Conservation (phyloP, 352 stramenopile species). For the Globisporangium middletonii region DNA sequence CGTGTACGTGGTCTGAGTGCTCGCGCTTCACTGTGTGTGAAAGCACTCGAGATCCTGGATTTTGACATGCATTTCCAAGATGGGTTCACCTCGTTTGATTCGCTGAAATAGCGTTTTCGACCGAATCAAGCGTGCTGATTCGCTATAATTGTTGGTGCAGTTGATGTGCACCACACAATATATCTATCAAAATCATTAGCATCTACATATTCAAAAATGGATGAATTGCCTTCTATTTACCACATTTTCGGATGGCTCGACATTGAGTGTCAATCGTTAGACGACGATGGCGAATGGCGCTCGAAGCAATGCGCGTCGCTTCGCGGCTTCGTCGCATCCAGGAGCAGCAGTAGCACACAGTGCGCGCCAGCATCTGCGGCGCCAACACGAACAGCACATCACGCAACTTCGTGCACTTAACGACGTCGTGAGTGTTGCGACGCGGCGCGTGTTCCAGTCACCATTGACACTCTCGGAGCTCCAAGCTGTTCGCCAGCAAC, state of each 20-base stretch:
- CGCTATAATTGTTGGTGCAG: too few relatives aligned
- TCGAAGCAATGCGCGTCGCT: not conserved
- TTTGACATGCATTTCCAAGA: too few relatives aligned
- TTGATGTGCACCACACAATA: too few relatives aligned
- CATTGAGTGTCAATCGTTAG: not conserved
- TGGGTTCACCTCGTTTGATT: too few relatives aligned
- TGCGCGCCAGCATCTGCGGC: not conserved
- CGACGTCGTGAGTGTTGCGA: constrained; percentile 36
- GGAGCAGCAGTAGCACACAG: not conserved
- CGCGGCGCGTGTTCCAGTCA: constrained; percentile 41
- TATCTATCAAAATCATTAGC: too few relatives aligned
- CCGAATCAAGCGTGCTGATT: too few relatives aligned
- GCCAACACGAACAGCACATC: not conserved
- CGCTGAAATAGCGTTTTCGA: too few relatives aligned
- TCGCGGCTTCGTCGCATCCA: not conserved
- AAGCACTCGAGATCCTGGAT: too few relatives aligned
- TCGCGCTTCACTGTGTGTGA: too few relatives aligned
- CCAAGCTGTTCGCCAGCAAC: constrained; percentile 24
- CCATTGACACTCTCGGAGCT: constrained; percentile 20
- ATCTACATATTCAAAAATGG: not conserved
- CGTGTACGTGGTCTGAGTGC: too few relatives aligned
- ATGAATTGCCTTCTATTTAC: not conserved
- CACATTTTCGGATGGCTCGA: not conserved
- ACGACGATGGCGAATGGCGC: not conserved
- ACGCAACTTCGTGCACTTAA: constrained; percentile 22